Percentiles rank a stretch among this genome's conserved stretches.
Evolutionary conservation across 1,139 yeast species (phyloP).

Genomic region (Kluyveromyces sp.): DNA sequence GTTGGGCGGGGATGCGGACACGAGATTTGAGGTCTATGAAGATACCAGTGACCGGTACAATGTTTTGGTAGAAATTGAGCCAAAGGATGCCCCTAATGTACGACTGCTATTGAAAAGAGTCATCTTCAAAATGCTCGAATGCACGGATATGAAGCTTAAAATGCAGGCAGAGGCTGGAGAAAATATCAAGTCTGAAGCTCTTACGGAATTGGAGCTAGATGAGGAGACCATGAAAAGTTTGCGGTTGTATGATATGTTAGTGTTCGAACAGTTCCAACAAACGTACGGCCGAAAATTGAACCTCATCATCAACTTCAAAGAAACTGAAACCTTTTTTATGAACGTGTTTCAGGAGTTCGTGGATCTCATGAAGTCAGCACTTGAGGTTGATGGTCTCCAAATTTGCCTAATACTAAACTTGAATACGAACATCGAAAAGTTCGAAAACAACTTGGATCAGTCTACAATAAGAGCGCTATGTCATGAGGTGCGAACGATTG

Average conservation of each 20-base stretch:
- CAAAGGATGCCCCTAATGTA: slow-evolving; percentile 33
- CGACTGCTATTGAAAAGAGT: slow-evolving; percentile 32
- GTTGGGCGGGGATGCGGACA: slow-evolving; percentile 30
- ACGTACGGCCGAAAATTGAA: slow-evolving; percentile 24
- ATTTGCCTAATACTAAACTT: slow-evolving; percentile 29
- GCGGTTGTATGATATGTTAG: slow-evolving; percentile 25
- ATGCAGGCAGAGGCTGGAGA: slow-evolving; percentile 1
- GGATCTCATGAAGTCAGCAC: slow-evolving; percentile 23
- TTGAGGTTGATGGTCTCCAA: slow-evolving; percentile 23
- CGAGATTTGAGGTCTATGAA: slow-evolving; percentile 23
- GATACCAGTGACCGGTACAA: slow-evolving; percentile 14
- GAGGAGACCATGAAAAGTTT: background rate
- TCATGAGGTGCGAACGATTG: slow-evolving; percentile 23
- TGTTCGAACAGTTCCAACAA: slow-evolving; percentile 26
- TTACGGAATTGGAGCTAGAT: slow-evolving; percentile 1
- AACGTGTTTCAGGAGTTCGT: slow-evolving; percentile 26
- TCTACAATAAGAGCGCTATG: slow-evolving; percentile 28
- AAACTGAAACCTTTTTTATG: slow-evolving; percentile 29
- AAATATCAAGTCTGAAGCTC: background rate
- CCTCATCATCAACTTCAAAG: slow-evolving; percentile 30
- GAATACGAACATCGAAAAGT: slow-evolving; percentile 29
- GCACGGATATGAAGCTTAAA: slow-evolving; percentile 19
- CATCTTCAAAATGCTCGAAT: slow-evolving; percentile 28
- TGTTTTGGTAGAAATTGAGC: slow-evolving; percentile 26
- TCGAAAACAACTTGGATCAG: slow-evolving; percentile 29